These are phyloP conservation scores for Metschnikowia santaceciliae DNA, from an alignment of 805 yeast species.

Conservation along the genomic window DNA sequence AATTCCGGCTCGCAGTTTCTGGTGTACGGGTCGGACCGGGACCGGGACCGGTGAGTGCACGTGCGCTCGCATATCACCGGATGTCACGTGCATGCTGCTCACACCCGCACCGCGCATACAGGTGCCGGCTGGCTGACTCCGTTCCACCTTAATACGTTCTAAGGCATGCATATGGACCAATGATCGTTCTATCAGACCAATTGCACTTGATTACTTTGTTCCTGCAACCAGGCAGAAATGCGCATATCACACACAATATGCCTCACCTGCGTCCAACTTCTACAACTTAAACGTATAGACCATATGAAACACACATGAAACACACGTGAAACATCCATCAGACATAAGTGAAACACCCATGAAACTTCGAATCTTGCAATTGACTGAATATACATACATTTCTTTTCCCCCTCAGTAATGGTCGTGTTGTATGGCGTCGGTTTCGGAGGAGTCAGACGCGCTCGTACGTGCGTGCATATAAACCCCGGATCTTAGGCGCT, in stretches of 20 bases:
- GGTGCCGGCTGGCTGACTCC: constrained; percentile 1
- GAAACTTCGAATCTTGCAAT: too few species aligned
- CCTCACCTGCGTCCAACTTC: too few species aligned
- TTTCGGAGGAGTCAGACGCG: background rate
- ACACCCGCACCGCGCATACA: background rate
- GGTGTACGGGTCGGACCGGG: constrained; percentile 2
- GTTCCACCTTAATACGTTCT: background rate
- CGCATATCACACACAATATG: background rate
- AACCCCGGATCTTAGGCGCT: constrained; percentile 1
- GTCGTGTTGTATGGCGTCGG: background rate
- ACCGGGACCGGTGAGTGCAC: background rate
- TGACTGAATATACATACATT: too few species aligned
- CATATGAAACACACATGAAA: too few species aligned
- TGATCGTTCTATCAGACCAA: background rate
- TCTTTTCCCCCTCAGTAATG: too few species aligned
- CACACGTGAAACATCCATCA: background rate
- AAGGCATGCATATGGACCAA: too few species aligned
- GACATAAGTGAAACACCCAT: too few species aligned
- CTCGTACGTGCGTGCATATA: constrained; percentile 5
- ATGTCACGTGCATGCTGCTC: constrained; percentile 2
- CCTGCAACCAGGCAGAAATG: background rate
- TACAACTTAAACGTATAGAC: too few species aligned
- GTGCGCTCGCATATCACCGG: background rate
- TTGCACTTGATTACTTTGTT: background rate
- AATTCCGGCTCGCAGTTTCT: too few species aligned